Conservation (phyloP, 2,329 filamentous ascomycete species). For the Sphaerulina vaccinii region DNA sequence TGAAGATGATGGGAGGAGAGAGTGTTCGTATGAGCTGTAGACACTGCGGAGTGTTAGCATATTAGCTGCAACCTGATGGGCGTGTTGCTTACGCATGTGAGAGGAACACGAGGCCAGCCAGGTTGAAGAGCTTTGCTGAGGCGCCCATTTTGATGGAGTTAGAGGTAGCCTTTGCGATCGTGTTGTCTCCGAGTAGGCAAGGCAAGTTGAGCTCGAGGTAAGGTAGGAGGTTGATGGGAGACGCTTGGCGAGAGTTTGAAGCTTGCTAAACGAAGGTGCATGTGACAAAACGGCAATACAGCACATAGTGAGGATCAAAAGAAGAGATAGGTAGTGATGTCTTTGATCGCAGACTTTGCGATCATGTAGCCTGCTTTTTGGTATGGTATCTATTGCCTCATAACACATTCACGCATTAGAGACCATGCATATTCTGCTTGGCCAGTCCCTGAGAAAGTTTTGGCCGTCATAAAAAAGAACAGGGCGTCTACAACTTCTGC, state of each 20-base stretch:
- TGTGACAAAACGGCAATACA: not conserved
- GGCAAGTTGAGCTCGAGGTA: not conserved
- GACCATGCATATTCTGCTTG: not conserved
- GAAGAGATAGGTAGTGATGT: not conserved
- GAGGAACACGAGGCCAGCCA: slow-evolving; percentile 74
- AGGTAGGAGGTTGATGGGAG: not conserved
- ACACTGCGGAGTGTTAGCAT: slow-evolving; percentile 58
- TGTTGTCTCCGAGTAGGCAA: not conserved
- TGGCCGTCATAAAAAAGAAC: not conserved
- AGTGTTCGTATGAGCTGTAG: slow-evolving; percentile 94
- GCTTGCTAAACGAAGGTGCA: not conserved
- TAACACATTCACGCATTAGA: slow-evolving; percentile 4
- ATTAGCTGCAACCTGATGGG: slow-evolving; percentile 14
- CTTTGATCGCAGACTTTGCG: not conserved
- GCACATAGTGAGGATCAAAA: too few species aligned
- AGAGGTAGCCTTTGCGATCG: not conserved
- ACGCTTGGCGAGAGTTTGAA: not conserved
- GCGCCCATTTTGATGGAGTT: slow-evolving; percentile 60
- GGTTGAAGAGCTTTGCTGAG: slow-evolving; percentile 68
- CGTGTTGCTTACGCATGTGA: slow-evolving; percentile 74
- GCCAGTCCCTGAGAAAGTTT: not conserved
- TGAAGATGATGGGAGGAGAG: slow-evolving; percentile 60
- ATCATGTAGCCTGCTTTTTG: slow-evolving; percentile 1
- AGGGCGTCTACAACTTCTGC: slow-evolving; percentile 36
- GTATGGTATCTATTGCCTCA: slow-evolving; percentile 1